Evolutionary conservation across 2,329 filamentous ascomycete genomes (phyloP).

Genomic region (Mycocentrospora acerina): DNA sequence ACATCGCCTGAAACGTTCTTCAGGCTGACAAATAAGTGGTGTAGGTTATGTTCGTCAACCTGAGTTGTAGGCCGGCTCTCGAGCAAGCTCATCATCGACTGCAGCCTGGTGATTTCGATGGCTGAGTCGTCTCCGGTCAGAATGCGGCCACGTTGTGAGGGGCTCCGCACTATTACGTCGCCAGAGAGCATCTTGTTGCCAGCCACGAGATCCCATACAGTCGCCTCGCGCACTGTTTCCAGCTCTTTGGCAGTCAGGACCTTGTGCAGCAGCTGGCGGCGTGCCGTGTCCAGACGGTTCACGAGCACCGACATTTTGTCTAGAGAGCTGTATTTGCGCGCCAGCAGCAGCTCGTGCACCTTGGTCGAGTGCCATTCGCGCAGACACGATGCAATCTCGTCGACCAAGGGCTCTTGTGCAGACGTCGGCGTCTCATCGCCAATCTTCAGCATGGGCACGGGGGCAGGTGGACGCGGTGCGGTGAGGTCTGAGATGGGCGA

Average conservation of each 20-base stretch:
- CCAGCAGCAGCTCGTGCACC: conserved; percentile 85
- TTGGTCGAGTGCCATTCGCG: conserved; percentile 99
- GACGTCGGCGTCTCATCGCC: conserved; percentile 95
- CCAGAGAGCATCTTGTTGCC: conserved; percentile 94
- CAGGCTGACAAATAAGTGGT: conserved; percentile 82
- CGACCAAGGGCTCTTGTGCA: conserved; percentile 83
- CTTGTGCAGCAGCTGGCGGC: conserved; percentile 90
- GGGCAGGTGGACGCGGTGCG: conserved; percentile 78
- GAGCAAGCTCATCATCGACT: conserved; percentile 93
- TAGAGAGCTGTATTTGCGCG: conserved; percentile 76
- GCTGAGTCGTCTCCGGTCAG: conserved; percentile 91
- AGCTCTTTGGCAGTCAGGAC: conserved; percentile 88
- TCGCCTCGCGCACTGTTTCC: conserved; percentile 76
- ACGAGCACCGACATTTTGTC: conserved; percentile 82
- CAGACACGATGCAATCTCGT: conserved; percentile 95
- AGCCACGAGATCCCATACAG: conserved; percentile 90
- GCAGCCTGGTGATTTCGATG: conserved; percentile 84
- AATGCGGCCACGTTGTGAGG: conserved; percentile 77
- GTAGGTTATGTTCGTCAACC: conserved; percentile 70
- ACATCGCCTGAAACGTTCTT: conserved; percentile 78
- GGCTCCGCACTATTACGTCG: conserved; percentile 93
- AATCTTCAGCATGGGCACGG: conserved; percentile 95
- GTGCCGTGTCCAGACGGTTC: conserved; percentile 76
- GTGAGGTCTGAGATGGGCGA: conserved; percentile 58
- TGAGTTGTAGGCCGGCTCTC: conserved; percentile 73